Base-by-base conservation (phyloP, 2,329 filamentous ascomycete species). In the Thielaviopsis ethacetica region DNA sequence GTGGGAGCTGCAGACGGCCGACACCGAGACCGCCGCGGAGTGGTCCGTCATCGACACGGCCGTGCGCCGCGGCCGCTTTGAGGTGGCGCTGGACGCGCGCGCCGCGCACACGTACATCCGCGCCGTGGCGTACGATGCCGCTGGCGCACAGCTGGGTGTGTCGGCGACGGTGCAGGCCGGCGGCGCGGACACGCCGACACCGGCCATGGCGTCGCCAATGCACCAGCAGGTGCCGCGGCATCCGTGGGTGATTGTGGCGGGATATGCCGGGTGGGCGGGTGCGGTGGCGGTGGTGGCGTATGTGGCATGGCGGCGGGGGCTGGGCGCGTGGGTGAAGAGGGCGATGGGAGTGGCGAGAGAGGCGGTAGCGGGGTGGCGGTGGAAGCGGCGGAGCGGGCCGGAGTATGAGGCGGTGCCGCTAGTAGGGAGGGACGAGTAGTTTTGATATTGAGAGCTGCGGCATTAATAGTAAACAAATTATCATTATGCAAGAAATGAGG, bases 1-100 rank as follows among this genome's bases (percentile, higher is more conserved):
- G 3, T 78, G 79, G 80, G 70, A 72, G 26, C 79, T 81, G 63
- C 78, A 73, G 64, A 71, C 71, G 3, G 64, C 68, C 1, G 65
- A 68, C 2, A 68, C 67, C 19, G 64, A 67, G 0, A 63, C 65
- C 17, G 71, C 70, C 15, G 69, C 69, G 1, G 72, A 67, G 53
- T 63, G 65, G 27, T 67, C 69, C 30, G 65, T 74, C 2, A 73
- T 71, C 17, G 70, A 72, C 59, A 67, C 67, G 1, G 63, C 41
- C 3, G 56, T 53, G 12, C 56, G 66, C 50, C 71, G 71, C 53
- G 67, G 64, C 5, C 71, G 72, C 24, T 78, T 77, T 63, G 76
- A 77, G 65, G 76, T 75, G 24, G 66, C 64, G 2, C 62, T 69
- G 5, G 52, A 55, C 1, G 58, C 67, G 12, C 22, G 54, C 9